Conservation (phyloP, 345 rosid species). For the Eutrema yunnanense region DNA sequence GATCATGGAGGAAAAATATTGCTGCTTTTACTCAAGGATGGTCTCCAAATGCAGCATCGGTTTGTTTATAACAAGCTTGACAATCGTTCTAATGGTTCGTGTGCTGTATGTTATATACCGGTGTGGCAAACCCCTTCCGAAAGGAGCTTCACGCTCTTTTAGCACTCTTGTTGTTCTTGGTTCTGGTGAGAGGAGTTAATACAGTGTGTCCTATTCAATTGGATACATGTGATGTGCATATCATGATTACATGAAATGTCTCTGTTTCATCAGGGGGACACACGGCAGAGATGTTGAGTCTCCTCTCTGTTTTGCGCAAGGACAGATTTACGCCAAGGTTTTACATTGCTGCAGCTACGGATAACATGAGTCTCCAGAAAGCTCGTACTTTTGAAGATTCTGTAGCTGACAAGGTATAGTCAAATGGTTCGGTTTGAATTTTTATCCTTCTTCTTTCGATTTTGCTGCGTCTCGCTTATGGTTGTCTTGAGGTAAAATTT, state of each 20-base stretch:
- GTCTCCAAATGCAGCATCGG: slow-evolving; percentile 16
- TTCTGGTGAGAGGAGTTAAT: slow-evolving; percentile 38
- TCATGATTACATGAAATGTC: neutral
- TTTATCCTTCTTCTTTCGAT: neutral
- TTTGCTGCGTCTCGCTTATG: neutral
- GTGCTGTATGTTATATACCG: slow-evolving; percentile 27
- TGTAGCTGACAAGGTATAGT: slow-evolving; percentile 37
- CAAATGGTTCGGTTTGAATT: neutral
- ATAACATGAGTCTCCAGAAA: slow-evolving; percentile 90
- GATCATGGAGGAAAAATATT: slow-evolving; percentile 18
- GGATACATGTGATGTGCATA: neutral
- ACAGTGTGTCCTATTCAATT: neutral
- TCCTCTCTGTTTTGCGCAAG: slow-evolving; percentile 55
- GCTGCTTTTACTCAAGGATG: slow-evolving; percentile 19
- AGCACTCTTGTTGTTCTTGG: slow-evolving; percentile 59
- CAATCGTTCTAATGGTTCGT: slow-evolving; percentile 23
- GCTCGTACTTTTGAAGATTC: slow-evolving; percentile 69
- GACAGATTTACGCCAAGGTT: slow-evolving; percentile 62
- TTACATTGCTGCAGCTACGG: slow-evolving; percentile 88
- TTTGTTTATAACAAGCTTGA: neutral
- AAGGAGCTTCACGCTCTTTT: slow-evolving; percentile 33
- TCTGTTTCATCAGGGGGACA: slow-evolving; percentile 58
- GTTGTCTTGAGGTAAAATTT: neutral
- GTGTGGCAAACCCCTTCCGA: slow-evolving; percentile 41
- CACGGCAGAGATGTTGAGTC: slow-evolving; percentile 91